Evolutionary conservation across 495 filamentous ascomycete genomes (phyloP), one percentile per base, ranked within the genome.

Genomic region (Pyronema domesticum): DNA sequence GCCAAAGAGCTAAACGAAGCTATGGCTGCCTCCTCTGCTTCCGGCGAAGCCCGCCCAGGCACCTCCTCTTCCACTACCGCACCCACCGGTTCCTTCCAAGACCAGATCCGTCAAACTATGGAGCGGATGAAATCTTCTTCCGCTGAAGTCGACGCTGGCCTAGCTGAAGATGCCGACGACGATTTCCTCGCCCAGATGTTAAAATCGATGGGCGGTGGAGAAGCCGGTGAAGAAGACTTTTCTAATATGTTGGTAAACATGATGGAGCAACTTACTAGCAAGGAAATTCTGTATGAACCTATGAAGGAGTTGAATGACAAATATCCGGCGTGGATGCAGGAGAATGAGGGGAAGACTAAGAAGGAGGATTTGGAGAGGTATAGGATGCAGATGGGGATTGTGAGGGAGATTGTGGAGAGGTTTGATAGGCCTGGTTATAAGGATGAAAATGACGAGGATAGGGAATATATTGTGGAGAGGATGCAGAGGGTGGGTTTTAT

Each of bases 191-290:
- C 81, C 19, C 81, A 91, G 65, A 78, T 95, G 69, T 69, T 96
- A 56, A 91, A 89, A 68, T 82, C 86, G 50, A 80, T 89, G 76
- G 76, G 84, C 58, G 72, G 75, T 48, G 72, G 76, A 1, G 76
- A 70, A 4, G 82, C 79, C 13, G 75, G 73, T 53, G 87, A 96
- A 17, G 87, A 89, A 54, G 87, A 94, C 57, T 82, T 95, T 60
- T 84, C 82, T 23, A 89, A 91, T 68, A 83, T 96, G 80, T 74
- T 96, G 34, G 73, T 93, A 72, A 85, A 82, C 30, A 94, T 95
- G 86, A 96, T 98, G 89, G 86, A 96, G 68, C 87, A 98, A 68
- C 72, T 98, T 54, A 95, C 91, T 1, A 93, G 91, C 64, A 96
- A 94, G 72, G 91, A 98, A 63, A 94, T 98, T 55, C 71, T 98